Evolutionary conservation across 805 yeast genomes (phyloP).

Genomic region (Schwanniomyces vanrijiae): DNA sequence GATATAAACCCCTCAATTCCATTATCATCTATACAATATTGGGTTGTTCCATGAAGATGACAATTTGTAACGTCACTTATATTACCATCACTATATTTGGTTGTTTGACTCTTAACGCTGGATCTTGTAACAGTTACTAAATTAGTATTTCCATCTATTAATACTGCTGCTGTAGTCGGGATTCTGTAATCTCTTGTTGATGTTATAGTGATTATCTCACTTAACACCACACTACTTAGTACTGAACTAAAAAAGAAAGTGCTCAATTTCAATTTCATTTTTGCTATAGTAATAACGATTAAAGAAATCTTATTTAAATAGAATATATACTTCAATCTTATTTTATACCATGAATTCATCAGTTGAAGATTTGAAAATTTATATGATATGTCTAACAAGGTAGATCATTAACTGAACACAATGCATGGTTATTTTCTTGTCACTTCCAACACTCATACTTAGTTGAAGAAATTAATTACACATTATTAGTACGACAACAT

Average conservation of each 20-base stretch:
- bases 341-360: too few species aligned
- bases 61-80: constrained; percentile 14
- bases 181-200: constrained; percentile 6
- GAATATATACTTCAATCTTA: neutral
- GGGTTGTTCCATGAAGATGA: constrained; percentile 19
- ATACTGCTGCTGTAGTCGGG: neutral
- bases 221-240: neutral
- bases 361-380: neutral
- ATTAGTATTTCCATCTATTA: neutral
- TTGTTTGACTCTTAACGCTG: neutral
- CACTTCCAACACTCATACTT: neutral
- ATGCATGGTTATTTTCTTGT: neutral
- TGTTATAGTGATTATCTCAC: constrained; percentile 8
- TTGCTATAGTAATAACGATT: neutral
- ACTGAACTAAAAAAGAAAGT: neutral
- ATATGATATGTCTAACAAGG: neutral
- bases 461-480: too few species aligned
- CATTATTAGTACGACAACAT: too few species aligned
- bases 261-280: neutral
- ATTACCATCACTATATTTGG: constrained; percentile 2
- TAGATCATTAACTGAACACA: neutral
- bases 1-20: constrained; percentile 22
- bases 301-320: too few species aligned
- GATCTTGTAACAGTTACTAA: neutral
- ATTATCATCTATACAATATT: constrained; percentile 17